Evolutionary conservation across 305 asterid genomes (phyloP).

Genomic region (Solanum hybrid): DNA sequence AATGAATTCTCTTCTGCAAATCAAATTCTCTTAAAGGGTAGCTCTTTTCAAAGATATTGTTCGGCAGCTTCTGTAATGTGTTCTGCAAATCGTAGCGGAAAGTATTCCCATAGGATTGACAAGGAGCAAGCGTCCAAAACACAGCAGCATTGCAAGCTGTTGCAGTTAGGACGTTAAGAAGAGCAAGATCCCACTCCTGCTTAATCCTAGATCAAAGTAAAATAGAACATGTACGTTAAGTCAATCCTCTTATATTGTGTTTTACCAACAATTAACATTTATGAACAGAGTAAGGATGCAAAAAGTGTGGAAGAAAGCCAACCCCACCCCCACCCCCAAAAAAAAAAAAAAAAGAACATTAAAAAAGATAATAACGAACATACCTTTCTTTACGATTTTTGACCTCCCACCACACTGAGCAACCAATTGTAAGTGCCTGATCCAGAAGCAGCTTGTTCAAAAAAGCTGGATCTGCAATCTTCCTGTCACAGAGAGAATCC

Average conservation of each 20-base stretch:
- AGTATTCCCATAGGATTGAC: constrained; percentile 96
- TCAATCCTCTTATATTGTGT: background rate
- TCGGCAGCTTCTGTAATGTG: constrained; percentile 96
- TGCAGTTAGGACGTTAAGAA: constrained; percentile 79
- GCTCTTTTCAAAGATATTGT: constrained; percentile 84
- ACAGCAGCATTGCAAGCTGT: constrained; percentile 86
- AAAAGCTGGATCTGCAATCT: constrained; percentile 98
- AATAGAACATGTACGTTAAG: constrained; percentile 11
- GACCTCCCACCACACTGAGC: constrained; percentile 91
- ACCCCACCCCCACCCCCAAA: background rate
- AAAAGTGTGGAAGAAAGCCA: background rate
- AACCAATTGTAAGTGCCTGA: constrained; percentile 87
- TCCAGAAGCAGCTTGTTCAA: constrained; percentile 77
- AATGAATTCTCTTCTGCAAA: constrained; percentile 75
- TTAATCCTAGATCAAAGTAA: constrained; percentile 52
- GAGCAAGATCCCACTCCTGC: constrained; percentile 99
- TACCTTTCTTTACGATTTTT: constrained; percentile 94
- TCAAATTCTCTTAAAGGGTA: constrained; percentile 90
- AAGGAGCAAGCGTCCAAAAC: constrained; percentile 96
- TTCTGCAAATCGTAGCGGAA: constrained; percentile 92
- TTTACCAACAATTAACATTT: background rate
- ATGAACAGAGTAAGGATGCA: background rate
- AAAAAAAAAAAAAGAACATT: background rate
- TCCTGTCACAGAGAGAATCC: constrained; percentile 39
- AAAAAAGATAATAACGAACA: background rate